Evolutionary conservation across 2,329 filamentous ascomycete species (phyloP).

Genomic region (Mollisia scopiformis): DNA sequence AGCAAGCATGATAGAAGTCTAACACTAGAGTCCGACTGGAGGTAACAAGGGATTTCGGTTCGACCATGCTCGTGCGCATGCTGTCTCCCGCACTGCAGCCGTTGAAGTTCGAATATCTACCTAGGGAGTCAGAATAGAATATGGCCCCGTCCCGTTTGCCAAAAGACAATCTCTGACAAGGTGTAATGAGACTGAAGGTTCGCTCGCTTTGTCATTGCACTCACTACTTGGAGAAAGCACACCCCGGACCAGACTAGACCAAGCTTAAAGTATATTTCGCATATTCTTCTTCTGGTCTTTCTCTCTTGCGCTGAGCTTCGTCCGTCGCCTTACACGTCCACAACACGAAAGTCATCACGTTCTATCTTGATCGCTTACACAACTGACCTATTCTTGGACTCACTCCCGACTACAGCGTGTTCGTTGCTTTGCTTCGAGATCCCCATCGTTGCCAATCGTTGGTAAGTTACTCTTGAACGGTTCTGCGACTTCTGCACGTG

Average conservation of each 20-base stretch:
- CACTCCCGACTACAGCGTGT: neutral
- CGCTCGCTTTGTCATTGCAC: neutral
- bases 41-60: no score
- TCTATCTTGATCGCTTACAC: neutral
- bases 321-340: neutral
- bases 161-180: neutral
- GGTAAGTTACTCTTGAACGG: neutral
- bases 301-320: no score
- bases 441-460: neutral
- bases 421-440: neutral
- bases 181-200: neutral
- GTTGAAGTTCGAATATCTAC: neutral
- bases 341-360: no score
- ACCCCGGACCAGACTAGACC: neutral
- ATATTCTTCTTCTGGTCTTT: no score
- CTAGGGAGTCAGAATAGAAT: no score
- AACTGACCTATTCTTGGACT: neutral
- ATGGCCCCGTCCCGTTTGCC: neutral
- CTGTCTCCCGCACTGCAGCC: neutral
- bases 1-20: no score
- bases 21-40: no score
- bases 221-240: no score
- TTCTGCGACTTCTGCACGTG: neutral
- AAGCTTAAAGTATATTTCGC: neutral
- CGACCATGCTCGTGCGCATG: no score